A percentile compares a stretch with the other conserved stretches of the same genome.
phyloP scores from a whole-genome alignment of 257 asterid genomes.

The Anisodus tanguticus region DNA sequence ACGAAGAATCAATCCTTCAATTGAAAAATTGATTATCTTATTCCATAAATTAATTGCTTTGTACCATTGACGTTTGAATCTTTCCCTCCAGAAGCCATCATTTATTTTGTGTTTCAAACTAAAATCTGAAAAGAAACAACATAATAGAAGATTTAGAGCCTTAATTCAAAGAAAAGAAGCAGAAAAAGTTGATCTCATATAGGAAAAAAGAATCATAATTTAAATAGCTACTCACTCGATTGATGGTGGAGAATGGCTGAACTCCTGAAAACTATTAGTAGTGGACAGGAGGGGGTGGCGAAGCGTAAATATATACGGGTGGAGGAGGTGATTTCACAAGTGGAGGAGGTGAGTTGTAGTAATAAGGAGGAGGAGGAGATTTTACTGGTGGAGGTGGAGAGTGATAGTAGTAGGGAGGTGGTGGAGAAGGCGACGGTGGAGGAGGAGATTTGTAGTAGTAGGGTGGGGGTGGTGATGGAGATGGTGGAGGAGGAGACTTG shows the following conservation, averaged over 20 bases:
- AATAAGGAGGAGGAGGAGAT: neutral
- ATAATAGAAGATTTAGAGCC: neutral
- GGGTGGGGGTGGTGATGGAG: neutral
- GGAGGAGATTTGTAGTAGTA: neutral
- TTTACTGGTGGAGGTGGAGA: neutral
- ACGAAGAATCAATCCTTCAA: too few relatives aligned
- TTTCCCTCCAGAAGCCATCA: too few relatives aligned
- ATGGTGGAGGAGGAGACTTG: neutral
- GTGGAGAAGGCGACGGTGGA: neutral
- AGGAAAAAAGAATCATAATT: neutral
- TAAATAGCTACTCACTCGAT: constrained; percentile 15
- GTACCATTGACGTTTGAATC: too few relatives aligned
- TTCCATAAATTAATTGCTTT: too few relatives aligned
- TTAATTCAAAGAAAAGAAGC: neutral
- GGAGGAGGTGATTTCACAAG: neutral
- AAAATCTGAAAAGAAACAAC: neutral
- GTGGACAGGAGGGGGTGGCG: constrained; percentile 17
- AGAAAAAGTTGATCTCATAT: neutral
- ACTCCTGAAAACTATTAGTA: constrained; percentile 6
- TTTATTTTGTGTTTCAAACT: constrained; percentile 20
- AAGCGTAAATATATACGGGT: neutral
- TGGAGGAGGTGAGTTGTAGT: neutral
- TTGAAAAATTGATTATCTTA: too few relatives aligned
- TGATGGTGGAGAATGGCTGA: constrained; percentile 12
- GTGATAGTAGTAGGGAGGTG: neutral